A percentile compares a stretch with the other conserved stretches of the same genome.
phyloP scores from a whole-genome alignment of 139 green algal species.

The Bryopsis sp. region DNA sequence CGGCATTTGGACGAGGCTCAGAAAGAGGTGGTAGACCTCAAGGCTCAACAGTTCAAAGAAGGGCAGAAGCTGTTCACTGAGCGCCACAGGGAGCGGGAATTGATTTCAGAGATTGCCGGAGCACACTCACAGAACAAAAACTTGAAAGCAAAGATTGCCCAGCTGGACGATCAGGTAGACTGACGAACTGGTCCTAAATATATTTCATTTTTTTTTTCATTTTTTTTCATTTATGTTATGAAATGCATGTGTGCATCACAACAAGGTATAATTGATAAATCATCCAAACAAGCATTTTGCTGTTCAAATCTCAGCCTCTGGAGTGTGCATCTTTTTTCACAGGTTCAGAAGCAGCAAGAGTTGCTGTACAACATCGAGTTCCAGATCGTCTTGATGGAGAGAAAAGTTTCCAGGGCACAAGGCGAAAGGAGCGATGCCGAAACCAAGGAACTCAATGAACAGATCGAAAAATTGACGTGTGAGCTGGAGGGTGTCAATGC shows the following conservation, averaged over 20 bases:
- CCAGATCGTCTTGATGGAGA: conserved; percentile 62
- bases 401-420: conserved; percentile 56
- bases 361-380: conserved; percentile 79
- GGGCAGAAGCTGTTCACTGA: conserved; percentile 37
- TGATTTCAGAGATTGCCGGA: conserved; percentile 38
- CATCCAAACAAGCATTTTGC: neutral
- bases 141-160: conserved; percentile 39
- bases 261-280: too few relatives aligned
- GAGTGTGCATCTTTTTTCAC: conserved; percentile 3
- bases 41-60: conserved; percentile 30
- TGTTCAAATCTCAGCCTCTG: neutral
- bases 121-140: conserved; percentile 54
- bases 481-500: conserved; percentile 43
- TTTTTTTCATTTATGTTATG: neutral
- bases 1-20: conserved; percentile 29
- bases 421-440: conserved; percentile 72
- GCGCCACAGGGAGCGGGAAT: conserved; percentile 33
- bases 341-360: conserved; percentile 70
- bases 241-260: too few relatives aligned
- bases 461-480: conserved; percentile 49
- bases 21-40: conserved; percentile 26
- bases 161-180: conserved; percentile 49
- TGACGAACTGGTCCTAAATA: too few relatives aligned
- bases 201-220: conserved; percentile 1
- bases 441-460: conserved; percentile 51